Conservation (phyloP, 2,329 filamentous ascomycete species). For the Claviceps paspali region DNA sequence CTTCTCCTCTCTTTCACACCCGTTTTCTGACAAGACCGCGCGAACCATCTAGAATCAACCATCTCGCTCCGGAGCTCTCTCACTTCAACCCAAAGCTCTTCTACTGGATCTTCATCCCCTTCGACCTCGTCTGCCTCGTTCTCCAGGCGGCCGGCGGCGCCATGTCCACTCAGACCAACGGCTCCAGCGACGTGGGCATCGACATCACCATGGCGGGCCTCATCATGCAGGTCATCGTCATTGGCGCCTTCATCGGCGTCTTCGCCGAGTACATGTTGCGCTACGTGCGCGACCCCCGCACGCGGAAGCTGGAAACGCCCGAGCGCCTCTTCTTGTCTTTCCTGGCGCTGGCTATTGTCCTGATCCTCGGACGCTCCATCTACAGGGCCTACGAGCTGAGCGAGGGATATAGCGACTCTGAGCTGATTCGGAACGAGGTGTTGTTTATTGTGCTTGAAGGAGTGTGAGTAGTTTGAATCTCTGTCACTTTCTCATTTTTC, state of each 20-base stretch:
- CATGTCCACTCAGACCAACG: constrained; percentile 28
- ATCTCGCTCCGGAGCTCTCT: constrained; percentile 22
- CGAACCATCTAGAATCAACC: constrained; percentile 21
- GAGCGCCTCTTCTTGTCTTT: constrained; percentile 33
- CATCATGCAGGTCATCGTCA: constrained; percentile 40
- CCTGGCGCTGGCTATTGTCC: constrained; percentile 36
- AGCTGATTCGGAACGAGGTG: constrained; percentile 34
- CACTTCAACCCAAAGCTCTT: constrained; percentile 25
- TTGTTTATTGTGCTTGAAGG: constrained; percentile 41
- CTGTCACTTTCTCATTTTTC: too few species aligned
- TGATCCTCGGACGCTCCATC: constrained; percentile 44
- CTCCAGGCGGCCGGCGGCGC: constrained; percentile 42
- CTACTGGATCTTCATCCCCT: constrained; percentile 33
- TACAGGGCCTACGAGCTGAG: constrained; percentile 52
- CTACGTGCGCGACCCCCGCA: constrained; percentile 15
- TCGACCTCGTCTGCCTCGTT: constrained; percentile 37
- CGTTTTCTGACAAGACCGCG: too few species aligned
- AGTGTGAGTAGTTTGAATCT: constrained; percentile 17
- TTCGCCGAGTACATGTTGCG: constrained; percentile 33
- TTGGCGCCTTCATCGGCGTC: constrained; percentile 33
- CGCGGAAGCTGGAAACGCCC: constrained; percentile 8
- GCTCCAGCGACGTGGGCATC: constrained; percentile 26
- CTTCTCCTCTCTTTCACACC: too few species aligned
- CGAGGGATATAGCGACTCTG: constrained; percentile 39
- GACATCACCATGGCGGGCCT: constrained; percentile 32